phyloP scores from a whole-genome alignment of 2,329 filamentous ascomycete genomes.

The Nothophaeocryptopus gaeumannii region DNA sequence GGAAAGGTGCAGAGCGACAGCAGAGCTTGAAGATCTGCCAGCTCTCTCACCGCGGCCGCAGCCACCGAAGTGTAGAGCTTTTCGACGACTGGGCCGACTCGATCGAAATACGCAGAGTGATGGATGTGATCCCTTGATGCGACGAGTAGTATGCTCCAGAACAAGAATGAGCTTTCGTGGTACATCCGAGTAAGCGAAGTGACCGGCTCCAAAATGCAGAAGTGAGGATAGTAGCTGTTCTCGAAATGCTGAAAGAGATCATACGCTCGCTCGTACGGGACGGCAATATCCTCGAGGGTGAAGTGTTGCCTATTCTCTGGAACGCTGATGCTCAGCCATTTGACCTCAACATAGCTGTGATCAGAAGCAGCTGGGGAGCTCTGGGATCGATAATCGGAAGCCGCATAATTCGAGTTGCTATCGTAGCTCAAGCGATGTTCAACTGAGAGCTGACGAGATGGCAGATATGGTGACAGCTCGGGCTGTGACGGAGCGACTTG shows the following conservation, averaged over 20 bases:
- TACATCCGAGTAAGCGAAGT: background rate
- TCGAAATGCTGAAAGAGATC: conserved; percentile 6
- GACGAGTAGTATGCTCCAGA: no score
- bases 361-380: conserved; percentile 1
- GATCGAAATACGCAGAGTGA: no score
- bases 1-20: no score
- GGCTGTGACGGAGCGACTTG: no score
- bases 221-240: conserved; percentile 2
- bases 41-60: no score
- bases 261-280: background rate
- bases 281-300: background rate
- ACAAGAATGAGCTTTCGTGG: no score
- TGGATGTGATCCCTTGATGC: no score
- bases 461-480: no score
- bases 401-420: background rate
- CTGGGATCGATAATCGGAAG: background rate
- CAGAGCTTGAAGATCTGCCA: no score
- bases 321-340: background rate
- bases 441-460: no score
- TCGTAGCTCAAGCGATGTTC: background rate
- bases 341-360: background rate
- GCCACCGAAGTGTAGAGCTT: no score
- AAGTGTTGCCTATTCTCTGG: background rate
- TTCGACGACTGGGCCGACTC: no score
- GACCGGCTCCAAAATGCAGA: conserved; percentile 5